Evolutionary conservation across 2,329 filamentous ascomycete species (phyloP), one percentile per base, ranked within the genome.

Genomic region (Fusarium bactridioides): DNA sequence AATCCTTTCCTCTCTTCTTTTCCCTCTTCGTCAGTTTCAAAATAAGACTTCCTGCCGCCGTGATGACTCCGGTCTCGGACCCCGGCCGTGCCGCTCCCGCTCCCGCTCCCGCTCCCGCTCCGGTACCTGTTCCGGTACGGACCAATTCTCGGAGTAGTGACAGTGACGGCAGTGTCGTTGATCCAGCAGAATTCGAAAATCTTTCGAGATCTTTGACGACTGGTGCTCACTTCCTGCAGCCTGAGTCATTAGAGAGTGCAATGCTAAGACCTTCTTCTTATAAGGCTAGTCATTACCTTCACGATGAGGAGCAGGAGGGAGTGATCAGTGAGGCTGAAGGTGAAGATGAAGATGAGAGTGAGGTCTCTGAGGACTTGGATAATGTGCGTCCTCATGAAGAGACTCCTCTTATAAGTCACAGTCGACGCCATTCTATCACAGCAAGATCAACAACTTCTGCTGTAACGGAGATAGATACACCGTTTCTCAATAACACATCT

Each of bases 401-500:
- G 10, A 78, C 76, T 15, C 78, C 78, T 41, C 74, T 81, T 15
- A 62, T 81, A 37, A 61, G 62, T 18, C 61, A 69, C 27, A 58
- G 66, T 16, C 67, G 69, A 3, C 65, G 71, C 10, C 64, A 47
- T 31, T 67, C 68, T 10, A 70, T 75, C 15, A 67, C 69, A 12
- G 75, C 65, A 16, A 69, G 58, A 9, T 74, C 76, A 6, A 64
- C 63, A 38, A 41, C 67, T 9, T 73, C 73, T 4, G 41, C 33
- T 21, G 50, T 61, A 33, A 54, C 56, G 21, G 64, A 72, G 47
- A 33, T 64, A n/a, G 62, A 68, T 15, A 59, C 78, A n/a, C 72
- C 69, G 11, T 87, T 80, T 74, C 81, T 87, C n/a, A 83, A 85
- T 69, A 83, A 83, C 69, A 83, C 85, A 43, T 83, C 86, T 13